Percentiles rank a stretch among this genome's conserved stretches.
phyloP scores from a whole-genome alignment of 2,329 filamentous ascomycete species.

The Myriosclerotinia duriaeana region DNA sequence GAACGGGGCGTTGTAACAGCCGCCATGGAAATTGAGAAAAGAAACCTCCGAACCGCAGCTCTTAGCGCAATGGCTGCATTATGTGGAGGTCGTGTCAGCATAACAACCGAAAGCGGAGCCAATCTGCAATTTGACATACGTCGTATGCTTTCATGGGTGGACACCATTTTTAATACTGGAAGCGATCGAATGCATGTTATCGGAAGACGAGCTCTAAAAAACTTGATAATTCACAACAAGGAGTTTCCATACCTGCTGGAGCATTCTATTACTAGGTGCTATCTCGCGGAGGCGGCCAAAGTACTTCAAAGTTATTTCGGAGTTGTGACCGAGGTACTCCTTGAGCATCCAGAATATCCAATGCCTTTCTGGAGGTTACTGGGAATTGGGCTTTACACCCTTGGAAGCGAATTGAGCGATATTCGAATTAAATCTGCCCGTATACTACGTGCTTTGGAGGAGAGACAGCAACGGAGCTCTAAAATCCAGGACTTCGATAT shows the following conservation, averaged over 20 bases:
- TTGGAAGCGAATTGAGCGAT: conserved; percentile 87
- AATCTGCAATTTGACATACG: conserved; percentile 87
- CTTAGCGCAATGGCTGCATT: conserved; percentile 93
- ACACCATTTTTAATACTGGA: conserved; percentile 86
- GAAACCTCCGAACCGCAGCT: conserved; percentile 84
- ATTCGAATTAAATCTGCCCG: conserved; percentile 85
- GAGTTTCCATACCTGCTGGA: conserved; percentile 83
- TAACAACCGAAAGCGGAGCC: conserved; percentile 85
- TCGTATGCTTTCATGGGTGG: conserved; percentile 92
- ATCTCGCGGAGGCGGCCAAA: conserved; percentile 75
- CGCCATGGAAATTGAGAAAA: conserved; percentile 95
- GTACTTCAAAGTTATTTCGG: conserved; percentile 93
- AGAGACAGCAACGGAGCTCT: conserved; percentile 78
- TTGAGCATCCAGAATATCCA: conserved; percentile 77
- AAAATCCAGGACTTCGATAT: conserved; percentile 98
- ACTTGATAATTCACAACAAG: conserved; percentile 86
- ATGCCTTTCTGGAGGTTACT: conserved; percentile 89
- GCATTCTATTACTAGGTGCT: conserved; percentile 88
- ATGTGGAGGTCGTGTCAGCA: conserved; percentile 80
- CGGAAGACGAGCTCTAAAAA: conserved; percentile 82
- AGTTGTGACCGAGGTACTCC: conserved; percentile 83
- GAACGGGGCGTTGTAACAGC: conserved; percentile 79
- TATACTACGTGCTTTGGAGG: conserved; percentile 77
- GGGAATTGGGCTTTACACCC: conserved; percentile 82
- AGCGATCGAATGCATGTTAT: conserved; percentile 92